phyloP scores from a whole-genome alignment of 768 basidiomycete species.

The Melanogaster broomeanus region DNA sequence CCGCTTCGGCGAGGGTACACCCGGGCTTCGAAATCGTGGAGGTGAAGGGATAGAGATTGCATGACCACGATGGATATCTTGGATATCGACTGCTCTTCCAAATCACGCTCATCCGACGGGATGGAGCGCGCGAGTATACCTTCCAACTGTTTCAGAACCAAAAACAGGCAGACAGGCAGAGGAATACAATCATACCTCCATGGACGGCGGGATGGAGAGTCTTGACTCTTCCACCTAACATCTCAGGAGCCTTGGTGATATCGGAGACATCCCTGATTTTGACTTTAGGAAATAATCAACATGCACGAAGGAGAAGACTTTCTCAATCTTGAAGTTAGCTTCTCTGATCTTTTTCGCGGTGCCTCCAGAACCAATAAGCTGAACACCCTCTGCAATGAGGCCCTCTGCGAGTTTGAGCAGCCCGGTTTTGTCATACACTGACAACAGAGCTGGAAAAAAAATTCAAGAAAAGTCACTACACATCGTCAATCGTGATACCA shows the following conservation, averaged over 20 bases:
- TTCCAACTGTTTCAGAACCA: slow-evolving; percentile 30
- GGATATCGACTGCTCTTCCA: slow-evolving; percentile 79
- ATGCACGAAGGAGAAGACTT: slow-evolving; percentile 35
- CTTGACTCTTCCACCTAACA: slow-evolving; percentile 98
- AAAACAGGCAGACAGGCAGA: neutral
- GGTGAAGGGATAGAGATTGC: slow-evolving; percentile 98
- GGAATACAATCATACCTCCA: slow-evolving; percentile 61
- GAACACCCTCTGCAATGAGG: slow-evolving; percentile 80
- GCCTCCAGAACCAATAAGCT: slow-evolving; percentile 92
- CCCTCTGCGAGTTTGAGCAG: slow-evolving; percentile 87
- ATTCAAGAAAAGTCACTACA: slow-evolving; percentile 7
- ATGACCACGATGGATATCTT: slow-evolving; percentile 97
- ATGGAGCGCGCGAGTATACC: slow-evolving; percentile 95
- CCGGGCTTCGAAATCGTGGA: slow-evolving; percentile 85
- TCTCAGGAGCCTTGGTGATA: slow-evolving; percentile 97
- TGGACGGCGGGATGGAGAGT: slow-evolving; percentile 98
- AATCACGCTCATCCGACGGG: slow-evolving; percentile 86
- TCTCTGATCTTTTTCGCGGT: slow-evolving; percentile 98
- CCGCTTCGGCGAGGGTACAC: slow-evolving; percentile 88
- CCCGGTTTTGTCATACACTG: slow-evolving; percentile 94
- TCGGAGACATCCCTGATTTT: slow-evolving; percentile 86
- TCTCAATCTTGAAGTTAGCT: slow-evolving; percentile 89
- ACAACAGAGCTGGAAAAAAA: slow-evolving; percentile 69
- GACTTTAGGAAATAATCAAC: slow-evolving; percentile 8
- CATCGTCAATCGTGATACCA: neutral